Evolutionary conservation across 2,329 filamentous ascomycete species (phyloP), one percentile per base, ranked within the genome.

Genomic region (Cryphonectria carpinicola): DNA sequence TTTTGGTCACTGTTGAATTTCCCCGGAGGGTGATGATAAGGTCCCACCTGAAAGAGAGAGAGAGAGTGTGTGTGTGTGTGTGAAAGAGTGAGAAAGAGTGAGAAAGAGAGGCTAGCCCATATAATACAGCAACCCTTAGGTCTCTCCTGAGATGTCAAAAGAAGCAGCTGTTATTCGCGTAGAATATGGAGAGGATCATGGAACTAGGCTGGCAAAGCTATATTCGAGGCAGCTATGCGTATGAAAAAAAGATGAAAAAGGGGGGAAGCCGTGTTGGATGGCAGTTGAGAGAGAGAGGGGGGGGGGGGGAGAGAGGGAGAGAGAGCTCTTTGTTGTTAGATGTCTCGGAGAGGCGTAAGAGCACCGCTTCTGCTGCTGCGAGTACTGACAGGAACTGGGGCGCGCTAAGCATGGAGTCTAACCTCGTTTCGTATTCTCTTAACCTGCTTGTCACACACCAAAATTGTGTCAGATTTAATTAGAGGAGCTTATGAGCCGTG

Each of bases 341-440:
- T 39, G 32, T 61, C 35, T 39, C 58, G 58, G 58, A 39, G 32
- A 61, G 28, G 54, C 14, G 6, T 35, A 22, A 61, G 35, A n/a
- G 22, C 60, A 64, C 39, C 19, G n/a, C 25, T 46, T 61, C 35
- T n/a, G 7, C 22, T 10, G 22, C 22, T 11, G 37, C 10, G 37
- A 32, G 32, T 32, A 32, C 32, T 32, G 1, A 39, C 37, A 39
- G 46, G n/a, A n/a, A n/a, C 19, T 32, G 41, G 43, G 39, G 10
- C 63, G 28, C 63, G 28, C 43, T 65, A 65, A 35, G 43, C 37
- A 64, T 37, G 6, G 43, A 72, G 67, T 71, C 73, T 74, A 74
- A 74, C 73, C 69, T 68, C 52, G 43, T 43, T 68, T 69, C 71
- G 71, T 72, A 72, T 74, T 71, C 28, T 19, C 22, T 35, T 10